phyloP scores from a whole-genome alignment of 257 asterid species.

The Lycium ferocissimum region DNA sequence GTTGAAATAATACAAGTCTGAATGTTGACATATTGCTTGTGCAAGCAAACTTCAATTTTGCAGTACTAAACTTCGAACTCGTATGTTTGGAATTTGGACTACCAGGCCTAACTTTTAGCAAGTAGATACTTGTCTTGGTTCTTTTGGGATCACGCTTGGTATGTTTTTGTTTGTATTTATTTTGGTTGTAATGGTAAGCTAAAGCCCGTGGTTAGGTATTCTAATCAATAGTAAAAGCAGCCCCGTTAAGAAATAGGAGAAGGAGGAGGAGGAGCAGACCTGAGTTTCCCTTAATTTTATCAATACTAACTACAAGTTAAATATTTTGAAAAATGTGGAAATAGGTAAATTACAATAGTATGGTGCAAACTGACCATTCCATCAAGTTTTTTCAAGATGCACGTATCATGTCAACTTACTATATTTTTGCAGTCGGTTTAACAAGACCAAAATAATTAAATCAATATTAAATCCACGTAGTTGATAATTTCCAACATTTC shows the following conservation, averaged over 20 bases:
- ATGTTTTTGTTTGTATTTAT: background rate
- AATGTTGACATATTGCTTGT: background rate
- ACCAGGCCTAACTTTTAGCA: too few relatives aligned
- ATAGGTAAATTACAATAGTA: background rate
- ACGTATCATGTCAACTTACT: background rate
- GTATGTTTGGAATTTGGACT: too few relatives aligned
- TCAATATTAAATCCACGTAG: background rate
- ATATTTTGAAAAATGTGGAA: background rate
- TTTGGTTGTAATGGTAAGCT: too few relatives aligned
- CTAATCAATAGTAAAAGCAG: too few relatives aligned
- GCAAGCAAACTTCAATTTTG: background rate
- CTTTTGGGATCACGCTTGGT: too few relatives aligned
- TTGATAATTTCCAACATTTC: slow-evolving; percentile 6
- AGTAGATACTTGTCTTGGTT: too few relatives aligned
- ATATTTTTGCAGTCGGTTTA: background rate
- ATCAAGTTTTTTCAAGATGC: background rate
- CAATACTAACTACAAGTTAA: background rate
- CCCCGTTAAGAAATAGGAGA: too few relatives aligned
- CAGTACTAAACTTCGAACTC: too few relatives aligned
- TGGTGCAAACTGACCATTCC: background rate
- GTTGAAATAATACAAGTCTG: background rate
- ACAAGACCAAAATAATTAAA: background rate
- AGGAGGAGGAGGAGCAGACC: background rate
- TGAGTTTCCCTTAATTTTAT: background rate
- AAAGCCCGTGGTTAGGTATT: too few relatives aligned